These are phyloP conservation scores for Glycyrrhiza uralensis DNA, from an alignment of 306 rosid genomes.

Conservation along the genomic window DNA sequence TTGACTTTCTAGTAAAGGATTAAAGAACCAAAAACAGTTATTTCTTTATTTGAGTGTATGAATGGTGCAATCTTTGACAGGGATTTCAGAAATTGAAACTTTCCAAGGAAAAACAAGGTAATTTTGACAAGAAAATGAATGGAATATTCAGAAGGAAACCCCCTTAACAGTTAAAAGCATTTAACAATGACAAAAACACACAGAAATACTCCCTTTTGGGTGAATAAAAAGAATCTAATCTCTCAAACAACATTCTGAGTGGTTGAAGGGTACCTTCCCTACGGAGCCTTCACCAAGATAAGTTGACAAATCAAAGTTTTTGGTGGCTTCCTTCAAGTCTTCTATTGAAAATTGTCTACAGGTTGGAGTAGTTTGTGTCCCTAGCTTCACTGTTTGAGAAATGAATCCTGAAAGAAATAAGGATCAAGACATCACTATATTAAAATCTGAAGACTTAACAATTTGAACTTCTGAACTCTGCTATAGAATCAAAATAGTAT, in stretches of 20 bases:
- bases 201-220: not conserved
- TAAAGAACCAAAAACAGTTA: not conserved
- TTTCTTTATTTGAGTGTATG: not conserved
- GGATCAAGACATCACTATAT: not conserved
- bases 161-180: not conserved
- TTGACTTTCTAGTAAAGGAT: no score
- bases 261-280: conserved; percentile 64
- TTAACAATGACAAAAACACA: not conserved
- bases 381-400: conserved; percentile 67
- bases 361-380: conserved; percentile 49
- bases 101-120: not conserved
- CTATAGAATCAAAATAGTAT: not conserved
- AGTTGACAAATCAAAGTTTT: conserved; percentile 49
- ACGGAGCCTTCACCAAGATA: conserved; percentile 75
- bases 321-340: conserved; percentile 75
- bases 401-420: conserved; percentile 49
- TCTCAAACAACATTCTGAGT: not conserved
- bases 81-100: not conserved
- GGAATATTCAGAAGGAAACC: no score
- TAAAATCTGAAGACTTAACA: not conserved
- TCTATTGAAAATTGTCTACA: conserved; percentile 58
- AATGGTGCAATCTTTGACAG: not conserved
- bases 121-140: not conserved
- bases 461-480: no score
- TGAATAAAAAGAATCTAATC: not conserved